These are phyloP conservation scores for Globisporangium rhizosaccharum DNA, from an alignment of 352 stramenopile species.

Conservation along the genomic window DNA sequence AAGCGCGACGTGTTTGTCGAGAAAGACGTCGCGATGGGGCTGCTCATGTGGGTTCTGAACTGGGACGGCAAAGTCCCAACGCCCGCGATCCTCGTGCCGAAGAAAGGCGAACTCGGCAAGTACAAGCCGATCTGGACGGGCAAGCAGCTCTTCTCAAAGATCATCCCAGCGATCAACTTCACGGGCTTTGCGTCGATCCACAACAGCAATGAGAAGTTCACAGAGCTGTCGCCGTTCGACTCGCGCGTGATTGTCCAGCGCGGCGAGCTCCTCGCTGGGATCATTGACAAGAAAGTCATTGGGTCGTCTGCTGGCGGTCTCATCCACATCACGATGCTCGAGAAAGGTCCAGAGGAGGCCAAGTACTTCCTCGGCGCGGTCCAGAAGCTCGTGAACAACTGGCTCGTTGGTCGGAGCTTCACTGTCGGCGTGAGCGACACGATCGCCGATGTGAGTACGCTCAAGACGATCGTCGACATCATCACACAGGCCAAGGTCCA, in stretches of 20 bases:
- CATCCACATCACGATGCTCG: constrained; percentile 96
- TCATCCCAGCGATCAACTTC: constrained; percentile 97
- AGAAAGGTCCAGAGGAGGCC: constrained; percentile 88
- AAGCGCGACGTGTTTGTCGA: constrained; percentile 97
- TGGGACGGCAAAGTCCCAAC: constrained; percentile 97
- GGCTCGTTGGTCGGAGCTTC: constrained; percentile 97
- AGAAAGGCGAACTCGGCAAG: constrained; percentile 81
- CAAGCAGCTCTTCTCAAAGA: constrained; percentile 97
- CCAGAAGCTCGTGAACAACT: constrained; percentile 99
- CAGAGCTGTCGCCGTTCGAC: constrained; percentile 92
- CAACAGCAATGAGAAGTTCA: constrained; percentile 88
- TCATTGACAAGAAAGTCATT: constrained; percentile 99
- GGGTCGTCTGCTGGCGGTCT: constrained; percentile 95
- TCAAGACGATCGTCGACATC: constrained; percentile 98
- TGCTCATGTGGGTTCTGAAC: constrained; percentile 97
- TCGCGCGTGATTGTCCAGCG: constrained; percentile 97
- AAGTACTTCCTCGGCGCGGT: constrained; percentile 88
- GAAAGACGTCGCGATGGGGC: constrained; percentile 97
- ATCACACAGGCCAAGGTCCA: constrained; percentile 98
- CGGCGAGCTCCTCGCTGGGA: constrained; percentile 95
- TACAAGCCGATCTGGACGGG: constrained; percentile 95
- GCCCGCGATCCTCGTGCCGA: constrained; percentile 95
- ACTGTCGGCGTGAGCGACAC: constrained; percentile 98
- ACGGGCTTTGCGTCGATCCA: constrained; percentile 93
- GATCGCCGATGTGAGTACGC: constrained; percentile 96